Evolutionary conservation across 2,329 filamentous ascomycete species (phyloP), one percentile per base, ranked within the genome.

Genomic region (Trichoderma koningii): DNA sequence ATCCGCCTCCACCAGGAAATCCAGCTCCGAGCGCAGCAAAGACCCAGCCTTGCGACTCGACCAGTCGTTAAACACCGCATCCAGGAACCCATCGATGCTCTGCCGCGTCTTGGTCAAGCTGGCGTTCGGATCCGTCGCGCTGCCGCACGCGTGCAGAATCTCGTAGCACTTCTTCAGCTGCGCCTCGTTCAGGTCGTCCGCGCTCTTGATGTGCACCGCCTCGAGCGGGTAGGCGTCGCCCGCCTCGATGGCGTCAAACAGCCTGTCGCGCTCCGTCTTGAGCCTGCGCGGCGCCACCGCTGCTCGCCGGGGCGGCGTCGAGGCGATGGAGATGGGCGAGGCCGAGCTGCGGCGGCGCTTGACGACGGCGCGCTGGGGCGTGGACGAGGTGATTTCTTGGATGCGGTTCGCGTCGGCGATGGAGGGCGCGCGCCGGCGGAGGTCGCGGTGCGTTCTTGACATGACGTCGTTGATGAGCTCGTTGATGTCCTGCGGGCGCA

Each of bases 71-170:
- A 76, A 76, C 0, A 75, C 65, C 15, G 75, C 75, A 0, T 70
- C 70, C 34, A 76, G 60, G 34, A 76, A 76, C 1, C 71, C 70
- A 23, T 76, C 75, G 60, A 76, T 73, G 7, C 73, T 76, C 19
- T 70, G 68, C 12, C 69, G 67, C 0, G 75, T 76, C 30, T 69
- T 69, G 0, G 61, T 47, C 19, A 73, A 56, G 0, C 68, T 71
- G 2, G 72, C 69, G 3, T 60, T 61, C 0, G 56, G 44, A 3
- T 75, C 69, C 1, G 73, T 75, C 5, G 75, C 73, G 0, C 55
- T 28, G 0, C 73, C 71, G 12, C 75, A 76, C 0, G 73, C 75
- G 28, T 76, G 73, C 3, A 76, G 68, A 21, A 76, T 73, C 30
- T 76, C 73, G 21, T 76, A 76, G 44, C 71, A 74, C 45, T 68